These are phyloP conservation scores for Fraxinus greggii DNA, from an alignment of 305 asterid species.

Conservation along the genomic window DNA sequence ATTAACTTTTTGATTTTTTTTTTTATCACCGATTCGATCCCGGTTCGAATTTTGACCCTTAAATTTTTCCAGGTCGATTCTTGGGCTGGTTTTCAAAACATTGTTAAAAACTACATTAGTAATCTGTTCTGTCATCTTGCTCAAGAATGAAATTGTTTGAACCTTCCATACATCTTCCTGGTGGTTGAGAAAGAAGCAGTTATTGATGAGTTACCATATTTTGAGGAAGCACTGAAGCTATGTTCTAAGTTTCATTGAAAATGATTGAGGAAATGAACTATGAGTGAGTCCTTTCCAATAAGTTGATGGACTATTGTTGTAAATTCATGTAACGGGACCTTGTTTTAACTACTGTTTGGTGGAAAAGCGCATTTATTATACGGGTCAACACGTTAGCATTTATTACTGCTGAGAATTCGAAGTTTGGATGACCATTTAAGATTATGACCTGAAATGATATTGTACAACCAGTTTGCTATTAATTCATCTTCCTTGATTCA, in stretches of 20 bases:
- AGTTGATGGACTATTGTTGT: background rate
- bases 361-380: background rate
- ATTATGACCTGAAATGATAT: background rate
- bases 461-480: background rate
- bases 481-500: conserved; percentile 2
- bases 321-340: background rate
- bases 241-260: background rate
- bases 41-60: background rate
- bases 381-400: background rate
- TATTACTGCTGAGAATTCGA: background rate
- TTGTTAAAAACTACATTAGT: background rate
- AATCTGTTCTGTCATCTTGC: conserved; percentile 7
- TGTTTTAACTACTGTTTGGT: background rate
- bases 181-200: background rate
- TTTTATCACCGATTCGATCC: background rate
- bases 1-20: background rate
- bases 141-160: background rate
- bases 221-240: background rate
- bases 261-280: background rate
- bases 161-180: background rate
- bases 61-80: background rate
- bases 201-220: background rate
- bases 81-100: background rate
- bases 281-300: background rate
- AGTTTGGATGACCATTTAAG: conserved; percentile 1